phyloP scores from a whole-genome alignment of 495 filamentous ascomycete species.

The Lichenothelia convexa region DNA sequence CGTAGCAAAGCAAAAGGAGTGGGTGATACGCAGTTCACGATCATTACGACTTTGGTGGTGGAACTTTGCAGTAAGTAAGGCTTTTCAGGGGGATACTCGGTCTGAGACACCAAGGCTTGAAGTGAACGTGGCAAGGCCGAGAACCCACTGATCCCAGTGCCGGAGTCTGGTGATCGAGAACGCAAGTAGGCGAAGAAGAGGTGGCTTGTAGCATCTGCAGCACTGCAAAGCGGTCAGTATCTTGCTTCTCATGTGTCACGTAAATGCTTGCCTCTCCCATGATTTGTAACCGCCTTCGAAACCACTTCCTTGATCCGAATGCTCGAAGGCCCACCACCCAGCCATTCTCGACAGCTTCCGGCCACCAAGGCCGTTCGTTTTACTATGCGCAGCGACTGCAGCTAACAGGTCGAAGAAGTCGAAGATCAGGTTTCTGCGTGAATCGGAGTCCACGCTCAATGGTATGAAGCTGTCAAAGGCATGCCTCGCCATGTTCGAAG shows the following conservation, averaged over 20 bases:
- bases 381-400: slow-evolving; percentile 65
- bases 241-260: background rate
- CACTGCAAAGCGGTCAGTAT: slow-evolving; percentile 29
- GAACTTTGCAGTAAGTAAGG: slow-evolving; percentile 59
- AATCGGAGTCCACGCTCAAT: slow-evolving; percentile 74
- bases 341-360: slow-evolving; percentile 88
- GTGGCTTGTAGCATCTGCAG: slow-evolving; percentile 89
- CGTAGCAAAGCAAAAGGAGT: slow-evolving; percentile 85
- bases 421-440: slow-evolving; percentile 75
- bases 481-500: slow-evolving; percentile 80
- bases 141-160: slow-evolving; percentile 51
- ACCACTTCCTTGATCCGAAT: slow-evolving; percentile 66
- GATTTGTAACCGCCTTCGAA: slow-evolving; percentile 87
- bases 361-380: slow-evolving; percentile 83
- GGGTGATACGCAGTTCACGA: slow-evolving; percentile 86
- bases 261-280: slow-evolving; percentile 43
- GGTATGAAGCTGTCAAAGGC: slow-evolving; percentile 95
- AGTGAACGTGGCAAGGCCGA: slow-evolving; percentile 74
- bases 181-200: slow-evolving; percentile 95
- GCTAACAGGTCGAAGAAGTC: slow-evolving; percentile 92
- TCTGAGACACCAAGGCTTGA: slow-evolving; percentile 74
- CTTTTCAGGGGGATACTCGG: slow-evolving; percentile 80
- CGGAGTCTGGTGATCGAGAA: slow-evolving; percentile 63
- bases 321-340: slow-evolving; percentile 98
- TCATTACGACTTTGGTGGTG: slow-evolving; percentile 86